Evolutionary conservation across 129 eudicot species (phyloP), one percentile per base, ranked within the genome.

Genomic region (Helianthus tuberosus): DNA sequence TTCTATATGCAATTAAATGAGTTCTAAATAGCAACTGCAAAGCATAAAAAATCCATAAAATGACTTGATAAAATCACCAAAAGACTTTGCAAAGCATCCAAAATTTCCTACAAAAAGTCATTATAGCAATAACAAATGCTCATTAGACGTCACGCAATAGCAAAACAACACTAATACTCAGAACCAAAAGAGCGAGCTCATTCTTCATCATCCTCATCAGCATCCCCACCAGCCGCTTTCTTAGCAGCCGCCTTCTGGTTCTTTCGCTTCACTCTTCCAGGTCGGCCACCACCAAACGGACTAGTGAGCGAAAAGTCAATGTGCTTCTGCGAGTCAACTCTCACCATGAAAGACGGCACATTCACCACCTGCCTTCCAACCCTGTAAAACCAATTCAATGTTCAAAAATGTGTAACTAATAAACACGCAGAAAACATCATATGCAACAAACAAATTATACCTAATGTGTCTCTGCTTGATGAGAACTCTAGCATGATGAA

Each of bases 351-450:
- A 0, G 96, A 89, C 5, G 96, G 75, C 6, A 89, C 91, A 74
- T 89, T 86, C 27, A 89, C 96, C 43, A 89, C 91, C 74, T 89
- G 96, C 77, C 96, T 84, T 52, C 91, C 96, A 68, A 89, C 96
- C 81, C 96, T 89, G 27, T 0, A 57, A 38, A 9, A 3, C 6
- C 43, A 27, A 60, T 60, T 9, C 29, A 29, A 25, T 3, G 11
- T 5, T 41, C n/a, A n/a, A 41, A 39, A 6, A 4, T 5, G 44
- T n/a, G 35, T 15, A 3, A 69, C 9, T 14, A 53, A 41, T 20
- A 38, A 48, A 5, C 7, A 14, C 62, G 3, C 20, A 1, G 20
- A 17, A 23, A 2, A 32, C 32, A 20, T 8, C 2, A 57, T 57
- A 15, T 3, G 5, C 13, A 60, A 61, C 35, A 5, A 3, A 0